These are phyloP conservation scores for Salinomyces thailandicus DNA, from an alignment of 2,329 filamentous ascomycete genomes.

Conservation along the genomic window DNA sequence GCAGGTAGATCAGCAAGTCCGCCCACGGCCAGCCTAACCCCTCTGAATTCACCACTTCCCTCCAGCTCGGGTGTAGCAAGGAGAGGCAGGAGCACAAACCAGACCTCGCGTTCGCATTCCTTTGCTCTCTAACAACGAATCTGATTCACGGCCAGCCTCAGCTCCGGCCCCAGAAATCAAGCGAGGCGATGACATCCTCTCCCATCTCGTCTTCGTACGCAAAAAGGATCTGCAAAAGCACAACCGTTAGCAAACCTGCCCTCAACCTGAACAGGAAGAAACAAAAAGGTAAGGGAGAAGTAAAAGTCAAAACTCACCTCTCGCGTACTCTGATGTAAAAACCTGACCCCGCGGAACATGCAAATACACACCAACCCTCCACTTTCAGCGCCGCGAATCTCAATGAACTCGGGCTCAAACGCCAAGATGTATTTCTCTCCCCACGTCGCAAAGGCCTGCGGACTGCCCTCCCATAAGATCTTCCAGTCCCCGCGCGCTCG, in stretches of 20 bases:
- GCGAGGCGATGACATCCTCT: constrained; percentile 83
- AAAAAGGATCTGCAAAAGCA: constrained; percentile 66
- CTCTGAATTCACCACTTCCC: too few relatives aligned
- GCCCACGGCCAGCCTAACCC: too few relatives aligned
- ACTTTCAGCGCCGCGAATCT: constrained; percentile 89
- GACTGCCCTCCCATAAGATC: constrained; percentile 93
- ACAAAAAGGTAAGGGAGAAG: background rate
- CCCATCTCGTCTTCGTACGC: constrained; percentile 93
- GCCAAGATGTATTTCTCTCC: constrained; percentile 88
- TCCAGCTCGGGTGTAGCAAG: too few relatives aligned
- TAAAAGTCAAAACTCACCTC: constrained; percentile 56
- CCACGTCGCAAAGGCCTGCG: constrained; percentile 83
- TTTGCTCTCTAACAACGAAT: too few relatives aligned
- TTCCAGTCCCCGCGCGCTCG: constrained; percentile 90
- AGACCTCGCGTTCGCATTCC: too few relatives aligned
- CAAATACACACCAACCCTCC: constrained; percentile 87
- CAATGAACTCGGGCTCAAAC: constrained; percentile 95
- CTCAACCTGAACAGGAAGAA: background rate
- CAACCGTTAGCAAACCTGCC: constrained; percentile 8
- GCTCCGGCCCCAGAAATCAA: constrained; percentile 75
- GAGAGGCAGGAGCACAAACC: too few relatives aligned
- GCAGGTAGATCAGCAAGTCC: too few relatives aligned
- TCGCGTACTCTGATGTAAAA: constrained; percentile 93
- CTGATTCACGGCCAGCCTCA: too few relatives aligned
- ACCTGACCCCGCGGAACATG: constrained; percentile 90